These are phyloP conservation scores for Edaphochlamys debaryana DNA, from an alignment of 139 green algal genomes.

Conservation along the genomic window DNA sequence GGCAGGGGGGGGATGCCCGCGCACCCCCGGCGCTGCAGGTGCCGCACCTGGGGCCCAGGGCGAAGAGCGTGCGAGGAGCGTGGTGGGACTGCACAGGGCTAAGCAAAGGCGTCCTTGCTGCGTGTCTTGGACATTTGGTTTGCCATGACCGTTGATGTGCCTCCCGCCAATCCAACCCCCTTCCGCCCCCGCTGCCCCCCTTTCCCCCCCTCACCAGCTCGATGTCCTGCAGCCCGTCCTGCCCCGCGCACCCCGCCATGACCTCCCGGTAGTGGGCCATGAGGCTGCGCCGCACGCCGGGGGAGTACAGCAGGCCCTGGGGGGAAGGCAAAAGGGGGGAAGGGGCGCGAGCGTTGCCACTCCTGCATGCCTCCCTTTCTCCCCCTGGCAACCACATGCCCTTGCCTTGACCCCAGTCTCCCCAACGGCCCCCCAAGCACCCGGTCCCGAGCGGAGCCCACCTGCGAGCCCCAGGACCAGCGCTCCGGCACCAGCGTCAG, in stretches of 20 bases:
- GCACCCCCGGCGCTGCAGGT: background rate
- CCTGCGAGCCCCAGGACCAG: slow-evolving; percentile 42
- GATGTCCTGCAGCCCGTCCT: slow-evolving; percentile 35
- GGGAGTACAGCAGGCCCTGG: slow-evolving; percentile 30
- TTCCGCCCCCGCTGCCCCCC: background rate
- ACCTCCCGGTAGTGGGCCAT: slow-evolving; percentile 21
- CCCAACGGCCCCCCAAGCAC: too few species aligned
- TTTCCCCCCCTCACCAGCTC: background rate
- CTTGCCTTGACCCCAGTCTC: background rate
- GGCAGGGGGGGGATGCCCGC: background rate
- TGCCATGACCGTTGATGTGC: too few species aligned
- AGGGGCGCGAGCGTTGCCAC: too few species aligned
- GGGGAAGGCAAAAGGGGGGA: too few species aligned
- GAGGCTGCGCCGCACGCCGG: slow-evolving; percentile 16
- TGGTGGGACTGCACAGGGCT: too few species aligned
- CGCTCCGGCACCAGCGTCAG: background rate
- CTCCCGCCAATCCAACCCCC: background rate
- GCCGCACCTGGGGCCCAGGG: background rate
- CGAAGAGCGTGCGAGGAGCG: too few species aligned
- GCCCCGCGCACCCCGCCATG: slow-evolving; percentile 2
- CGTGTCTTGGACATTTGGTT: too few species aligned
- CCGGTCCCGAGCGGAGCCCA: too few species aligned
- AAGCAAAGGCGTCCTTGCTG: too few species aligned
- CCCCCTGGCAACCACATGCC: background rate
- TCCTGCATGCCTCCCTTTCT: background rate